Base-by-base conservation (phyloP, 1,284 basidiomycete genomes). In the Porodaedalea pini region DNA sequence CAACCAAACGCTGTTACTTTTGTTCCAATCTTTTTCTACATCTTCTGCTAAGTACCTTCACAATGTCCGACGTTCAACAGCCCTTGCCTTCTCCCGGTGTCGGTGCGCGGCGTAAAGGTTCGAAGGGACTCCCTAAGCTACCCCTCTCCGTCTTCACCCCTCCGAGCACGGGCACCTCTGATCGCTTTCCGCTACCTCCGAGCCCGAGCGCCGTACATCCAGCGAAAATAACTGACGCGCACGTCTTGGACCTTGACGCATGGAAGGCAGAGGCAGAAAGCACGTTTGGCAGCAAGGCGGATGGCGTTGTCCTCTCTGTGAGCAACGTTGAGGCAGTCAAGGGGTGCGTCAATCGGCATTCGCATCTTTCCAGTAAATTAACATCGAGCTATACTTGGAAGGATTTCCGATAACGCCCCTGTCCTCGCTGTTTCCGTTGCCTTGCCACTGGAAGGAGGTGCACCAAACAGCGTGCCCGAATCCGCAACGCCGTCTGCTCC, bases 131-230 rank as follows among this genome's bases (percentile, higher is more conserved):
- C 5, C 88, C 88, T 7, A 78, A 75, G 44, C 80, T 91, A 15
- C 88, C 88, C 0, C 68, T 83, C 32, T 88, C 86, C 11, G 88
- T 82, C 0, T 91, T 91, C 66, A 80, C 76, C 23, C 80, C 85
- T 0, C 85, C 86, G 29, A 85, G 79, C 70, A 76, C 83, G 2
- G 82, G 82, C 57, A 79, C 82, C 0, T 78, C 78, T 27, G 88
- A 89, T 51, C 73, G 73, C 2, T 90, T 88, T 67, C 85, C 82
- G 4, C 62, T 87, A 2, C 78, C 84, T 5, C 80, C 83, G n/a
- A 86, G 84, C 59, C 87, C 88, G 2, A 83, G 77, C 63, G 75
- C 80, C 11, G 74, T 88, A 51, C 77, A 82, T 62, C 89, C 89
- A 0, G 71, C 74, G 19, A 70, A 70, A n/a, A 73, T 91, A 59